Evolutionary conservation across 1,284 basidiomycete species (phyloP).

Genomic region (Inonotus obliquus): DNA sequence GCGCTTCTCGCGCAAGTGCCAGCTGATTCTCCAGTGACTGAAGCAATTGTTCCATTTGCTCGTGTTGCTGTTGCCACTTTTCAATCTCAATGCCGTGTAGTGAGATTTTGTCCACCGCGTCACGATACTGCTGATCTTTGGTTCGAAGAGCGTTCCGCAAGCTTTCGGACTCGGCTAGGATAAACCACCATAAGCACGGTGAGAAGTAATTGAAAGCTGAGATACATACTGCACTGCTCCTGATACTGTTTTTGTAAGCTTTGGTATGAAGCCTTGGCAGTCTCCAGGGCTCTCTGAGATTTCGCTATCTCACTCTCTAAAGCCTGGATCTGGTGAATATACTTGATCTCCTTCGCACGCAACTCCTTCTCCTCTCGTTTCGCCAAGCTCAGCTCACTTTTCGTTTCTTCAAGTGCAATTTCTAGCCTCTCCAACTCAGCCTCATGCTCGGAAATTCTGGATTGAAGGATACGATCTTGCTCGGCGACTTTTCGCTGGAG

Average conservation of each 20-base stretch:
- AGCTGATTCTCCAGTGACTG: conserved; percentile 65
- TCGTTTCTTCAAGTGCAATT: conserved; percentile 63
- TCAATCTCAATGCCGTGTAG: conserved; percentile 57
- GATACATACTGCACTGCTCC: conserved; percentile 70
- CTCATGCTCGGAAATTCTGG: conserved; percentile 69
- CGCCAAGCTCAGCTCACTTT: conserved; percentile 65
- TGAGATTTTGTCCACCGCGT: conserved; percentile 51
- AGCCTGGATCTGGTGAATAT: conserved; percentile 56
- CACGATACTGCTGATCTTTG: conserved; percentile 68
- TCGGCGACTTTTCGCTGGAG: conserved; percentile 67
- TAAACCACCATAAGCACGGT: conserved; percentile 12
- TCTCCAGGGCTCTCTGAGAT: conserved; percentile 66
- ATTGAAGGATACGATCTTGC: conserved; percentile 62
- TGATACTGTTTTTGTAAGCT: conserved; percentile 80
- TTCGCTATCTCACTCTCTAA: conserved; percentile 78
- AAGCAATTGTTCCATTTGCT: conserved; percentile 65
- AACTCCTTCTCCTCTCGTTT: conserved; percentile 89
- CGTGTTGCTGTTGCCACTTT: conserved; percentile 60
- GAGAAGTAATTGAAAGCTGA: background rate
- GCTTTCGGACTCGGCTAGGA: conserved; percentile 66
- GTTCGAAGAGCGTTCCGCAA: conserved; percentile 69
- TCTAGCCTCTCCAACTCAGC: conserved; percentile 73
- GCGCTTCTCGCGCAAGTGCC: conserved; percentile 58
- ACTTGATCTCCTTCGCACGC: conserved; percentile 73
- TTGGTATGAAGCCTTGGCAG: conserved; percentile 61